A percentile compares a stretch with the other conserved stretches of the same genome.
phyloP scores from a whole-genome alignment of 495 filamentous ascomycete species.

The Evernia prunastri region DNA sequence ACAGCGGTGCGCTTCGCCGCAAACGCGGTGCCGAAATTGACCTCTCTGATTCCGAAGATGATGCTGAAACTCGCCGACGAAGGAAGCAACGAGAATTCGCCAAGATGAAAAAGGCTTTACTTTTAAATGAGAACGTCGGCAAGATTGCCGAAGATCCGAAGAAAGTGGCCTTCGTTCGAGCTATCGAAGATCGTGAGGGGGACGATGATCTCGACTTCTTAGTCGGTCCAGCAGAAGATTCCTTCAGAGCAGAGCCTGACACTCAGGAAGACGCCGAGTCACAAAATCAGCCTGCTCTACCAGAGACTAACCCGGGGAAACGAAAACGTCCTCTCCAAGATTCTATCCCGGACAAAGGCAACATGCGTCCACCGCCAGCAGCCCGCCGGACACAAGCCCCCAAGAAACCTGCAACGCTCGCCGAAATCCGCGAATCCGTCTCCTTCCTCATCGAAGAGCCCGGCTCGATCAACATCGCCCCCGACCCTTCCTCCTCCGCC shows the following conservation, averaged over 20 bases:
- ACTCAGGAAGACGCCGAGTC: slow-evolving; percentile 40
- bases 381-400: slow-evolving; percentile 58
- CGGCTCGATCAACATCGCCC: slow-evolving; percentile 43
- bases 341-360: slow-evolving; percentile 39
- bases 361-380: slow-evolving; percentile 51
- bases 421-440: slow-evolving; percentile 71
- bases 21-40: slow-evolving; percentile 68
- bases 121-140: slow-evolving; percentile 84
- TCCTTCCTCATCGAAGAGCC: slow-evolving; percentile 76
- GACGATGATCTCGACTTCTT: slow-evolving; percentile 77
- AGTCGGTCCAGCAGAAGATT: slow-evolving; percentile 43
- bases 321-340: slow-evolving; percentile 49
- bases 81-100: slow-evolving; percentile 83
- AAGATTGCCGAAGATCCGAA: slow-evolving; percentile 88
- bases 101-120: slow-evolving; percentile 81
- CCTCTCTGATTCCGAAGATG: slow-evolving; percentile 82
- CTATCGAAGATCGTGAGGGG: slow-evolving; percentile 75
- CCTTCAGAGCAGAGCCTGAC: slow-evolving; percentile 26
- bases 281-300: slow-evolving; percentile 35
- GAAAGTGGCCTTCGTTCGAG: slow-evolving; percentile 78
- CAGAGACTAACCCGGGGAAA: slow-evolving; percentile 39
- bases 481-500: slow-evolving; percentile 32
- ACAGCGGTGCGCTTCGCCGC: slow-evolving; percentile 73
- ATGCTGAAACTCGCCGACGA: slow-evolving; percentile 64
- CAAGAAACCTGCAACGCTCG: slow-evolving; percentile 61